Evolutionary conservation across 768 basidiomycete genomes (phyloP), one percentile per base, ranked within the genome.

Genomic region (Harrya chromipes): DNA sequence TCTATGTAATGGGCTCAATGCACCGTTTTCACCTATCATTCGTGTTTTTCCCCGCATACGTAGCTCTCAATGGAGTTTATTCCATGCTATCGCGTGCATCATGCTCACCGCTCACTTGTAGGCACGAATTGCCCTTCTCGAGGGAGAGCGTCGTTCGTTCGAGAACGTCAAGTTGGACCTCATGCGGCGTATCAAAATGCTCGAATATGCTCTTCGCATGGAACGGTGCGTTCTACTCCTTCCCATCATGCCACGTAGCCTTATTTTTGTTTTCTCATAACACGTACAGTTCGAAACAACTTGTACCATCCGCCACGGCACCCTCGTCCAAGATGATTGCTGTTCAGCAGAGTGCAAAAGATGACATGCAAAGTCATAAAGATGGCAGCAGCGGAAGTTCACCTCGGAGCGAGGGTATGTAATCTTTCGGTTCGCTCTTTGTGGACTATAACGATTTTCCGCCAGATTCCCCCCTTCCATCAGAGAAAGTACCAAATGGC

Each of bases 141-240:
- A 99, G 68, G 97, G 97, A 47, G 94, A 98, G 68, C 85, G 94
- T 50, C 82, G 95, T 55, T 97, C 94, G 0, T 95, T 94, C 59
- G 97, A 99, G 71, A 98, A 97, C 68, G 84, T 95, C 54, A 92
- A 97, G 71, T 80, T 94, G 54, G 97, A 98, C 72, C 78, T 98
- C 29, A 86, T 94, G 81, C 84, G 94, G 53, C 84, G 97, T 51
- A 97, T 97, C 58, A 97, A 97, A 81, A 97, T 99, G 95, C 83
- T 99, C 44, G 97, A 99, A 72, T 97, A 93, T 70, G 97, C 95
- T 35, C 76, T 99, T 41, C 84, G 93, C 40, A 85, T 94, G 75
- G 97, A 99, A 74, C 84, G 97, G 94, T 97, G 55, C 62, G 81
- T 75, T 31, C 34, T 53, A 40, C 50, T 46, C 49, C 47, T 52